Conservation (phyloP, 2,329 filamentous ascomycete genomes). For the Cytospora mali region DNA sequence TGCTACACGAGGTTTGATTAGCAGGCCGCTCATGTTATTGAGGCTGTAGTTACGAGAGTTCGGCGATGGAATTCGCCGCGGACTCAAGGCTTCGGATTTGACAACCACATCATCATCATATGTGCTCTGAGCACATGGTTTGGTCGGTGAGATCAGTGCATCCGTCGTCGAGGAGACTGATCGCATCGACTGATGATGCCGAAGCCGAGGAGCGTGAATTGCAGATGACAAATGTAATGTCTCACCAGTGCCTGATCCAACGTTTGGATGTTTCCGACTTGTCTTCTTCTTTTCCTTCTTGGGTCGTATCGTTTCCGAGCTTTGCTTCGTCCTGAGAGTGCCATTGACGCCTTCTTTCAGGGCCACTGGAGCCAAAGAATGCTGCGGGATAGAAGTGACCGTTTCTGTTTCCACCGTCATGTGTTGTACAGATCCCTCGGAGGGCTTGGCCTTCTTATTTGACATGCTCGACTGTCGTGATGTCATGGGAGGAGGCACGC, state of each 20-base stretch:
- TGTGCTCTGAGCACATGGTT: slow-evolving; percentile 40
- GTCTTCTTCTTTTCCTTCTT: slow-evolving; percentile 89
- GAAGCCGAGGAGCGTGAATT: slow-evolving; percentile 39
- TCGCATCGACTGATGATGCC: slow-evolving; percentile 46
- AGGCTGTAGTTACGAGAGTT: slow-evolving; percentile 37
- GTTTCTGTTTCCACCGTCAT: slow-evolving; percentile 99
- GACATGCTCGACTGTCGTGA: slow-evolving; percentile 69
- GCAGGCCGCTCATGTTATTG: slow-evolving; percentile 45
- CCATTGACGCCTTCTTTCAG: slow-evolving; percentile 66
- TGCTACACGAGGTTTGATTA: slow-evolving; percentile 57
- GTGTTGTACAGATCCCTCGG: slow-evolving; percentile 77
- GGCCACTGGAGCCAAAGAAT: slow-evolving; percentile 69
- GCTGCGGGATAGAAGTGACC: slow-evolving; percentile 85
- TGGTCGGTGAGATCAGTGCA: slow-evolving; percentile 40
- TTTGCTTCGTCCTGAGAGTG: slow-evolving; percentile 82
- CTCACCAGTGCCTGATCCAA: slow-evolving; percentile 75
- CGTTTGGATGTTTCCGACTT: slow-evolving; percentile 71
- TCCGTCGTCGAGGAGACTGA: slow-evolving; percentile 39
- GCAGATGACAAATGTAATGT: slow-evolving; percentile 33
- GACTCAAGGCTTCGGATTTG: slow-evolving; percentile 30
- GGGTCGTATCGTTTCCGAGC: slow-evolving; percentile 93
- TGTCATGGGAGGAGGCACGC: slow-evolving; percentile 55
- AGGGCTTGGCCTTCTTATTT: slow-evolving; percentile 70
- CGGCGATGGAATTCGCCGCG: slow-evolving; percentile 31
- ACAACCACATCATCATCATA: slow-evolving; percentile 33